Base-by-base conservation (phyloP, 2,329 filamentous ascomycete species). In the Aspergillus jensenii region DNA sequence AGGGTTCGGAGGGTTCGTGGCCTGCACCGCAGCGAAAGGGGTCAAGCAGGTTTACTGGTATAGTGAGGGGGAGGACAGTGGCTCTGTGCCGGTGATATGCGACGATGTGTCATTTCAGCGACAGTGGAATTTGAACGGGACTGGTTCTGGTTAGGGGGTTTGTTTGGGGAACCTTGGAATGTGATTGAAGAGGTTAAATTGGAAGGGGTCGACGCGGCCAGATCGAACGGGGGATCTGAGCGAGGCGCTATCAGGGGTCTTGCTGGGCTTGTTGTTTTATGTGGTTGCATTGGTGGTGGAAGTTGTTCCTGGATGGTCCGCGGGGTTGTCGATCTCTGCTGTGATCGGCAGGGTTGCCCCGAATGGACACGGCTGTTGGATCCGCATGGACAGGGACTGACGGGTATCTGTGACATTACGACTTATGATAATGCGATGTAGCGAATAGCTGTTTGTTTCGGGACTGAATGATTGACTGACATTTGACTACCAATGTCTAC, bases 21-120 rank as follows among this genome's bases (percentile, higher is more conserved):
- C 55, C 4, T 57, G 55, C 25, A 39, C 55, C 14, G 55, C 55
- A 4, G 48, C 55, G 9, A 47, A 35, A 27, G 55, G 44, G 12
- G 44, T 57, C 8, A 57, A 48, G 49, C 55, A 57, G 44, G 44
- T 57, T 19, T 52, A 57, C 27, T 57, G 55, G 55, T 50, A 37
- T 19, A 17, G 55, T 6, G 55, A 40, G 15, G 39, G 12, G 25
- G 39, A n/a, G n/a, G 48, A 44, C 12, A n/a, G 47, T 9, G 54
- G 40, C 6, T 11, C 27, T 31, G 44, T 31, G 9, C 40, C 23
- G 31, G 55, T 43, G 21, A 23, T 19, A 33, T 57, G 55, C 27
- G 55, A 57, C 14, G 37, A 25, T 37, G 49, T 57, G 17, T 19
- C n/a, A 17, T 52, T 56, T 40, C 31, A 46, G 52, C 46, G 52